Evolutionary conservation across 2,329 filamentous ascomycete genomes (phyloP), one percentile per base, ranked within the genome.

Genomic region (Sporothrix euskadiensis): DNA sequence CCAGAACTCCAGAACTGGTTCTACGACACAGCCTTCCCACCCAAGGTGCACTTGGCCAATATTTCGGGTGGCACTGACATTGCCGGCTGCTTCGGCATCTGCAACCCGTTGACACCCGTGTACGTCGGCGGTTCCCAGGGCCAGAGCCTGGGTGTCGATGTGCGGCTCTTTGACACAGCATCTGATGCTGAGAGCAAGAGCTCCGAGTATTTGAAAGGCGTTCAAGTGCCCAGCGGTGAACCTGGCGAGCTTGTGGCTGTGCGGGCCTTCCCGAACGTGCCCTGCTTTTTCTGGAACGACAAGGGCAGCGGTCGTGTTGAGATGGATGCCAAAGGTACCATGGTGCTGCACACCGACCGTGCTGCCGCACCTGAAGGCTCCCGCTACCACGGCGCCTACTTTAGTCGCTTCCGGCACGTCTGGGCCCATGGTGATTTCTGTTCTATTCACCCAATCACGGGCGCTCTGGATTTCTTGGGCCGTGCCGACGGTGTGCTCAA

Each of bases 391-490:
- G 81, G 83, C 0, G 86, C 88, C 35, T 88, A 92, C 80, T 92
- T 91, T 78, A 85, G 83, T 0, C 87, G 89, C 66, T 92, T 89
- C 82, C 82, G 86, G 7, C 83, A 89, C 72, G 92, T 92, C 1
- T 96, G 93, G 93, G 91, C 92, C 0, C 93, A 96, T 76, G 93
- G 93, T 30, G 93, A 96, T 78, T 95, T 94, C 79, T 90, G 93
- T 78, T 86, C 87, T 49, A 83, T 92, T 16, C 89, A 95, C 78
- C 92, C 92, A 0, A 76, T 82, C 4, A 94, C 92, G 0, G 87
- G 88, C 7, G 87, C 88, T 63, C 80, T 94, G 6, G 80, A 87
- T 14, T 90, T 94, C 76, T 85, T 93, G 0, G 92, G 92, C 0
- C 86, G 92, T 1, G 91, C 89, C 1, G 93, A 96, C 78, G 93